Evolutionary conservation across 768 basidiomycete species (phyloP), one percentile per base, ranked within the genome.

Genomic region (Mycena leptocephala): DNA sequence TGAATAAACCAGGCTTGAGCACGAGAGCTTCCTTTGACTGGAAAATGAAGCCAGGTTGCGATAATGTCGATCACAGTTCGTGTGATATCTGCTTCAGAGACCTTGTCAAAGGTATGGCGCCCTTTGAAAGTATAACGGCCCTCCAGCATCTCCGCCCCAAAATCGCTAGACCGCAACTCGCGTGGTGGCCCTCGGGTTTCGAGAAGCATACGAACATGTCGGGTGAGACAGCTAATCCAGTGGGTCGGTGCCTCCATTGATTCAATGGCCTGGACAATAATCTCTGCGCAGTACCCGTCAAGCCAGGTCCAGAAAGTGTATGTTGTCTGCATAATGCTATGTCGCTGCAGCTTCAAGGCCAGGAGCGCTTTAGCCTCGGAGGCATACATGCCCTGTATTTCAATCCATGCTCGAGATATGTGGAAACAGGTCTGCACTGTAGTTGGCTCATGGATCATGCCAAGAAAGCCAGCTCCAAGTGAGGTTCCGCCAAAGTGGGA

Each of bases 241-340:
- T 59, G 2, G 3, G 30, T 8, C 3, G 10, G 3, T 5, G 22
- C 39, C 8, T 24, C 22, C 1, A 3, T 3, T 3, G 39, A 13
- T 0, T 26, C 18, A 2, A 70, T n/a, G 1, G 69, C 43, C 0
- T 24, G 14, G 9, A 24, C 8, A 13, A 70, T 70, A 5, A 26
- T 18, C 14, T 48, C 7, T 0, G 16, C 32, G 26, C 69, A 70
- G 13, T n/a, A 61, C 13, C 56, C 56, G 24, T 70, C 69, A 0
- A 70, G 58, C 69, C 58, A 70, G 1, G 56, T 59, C 69, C 69
- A 70, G 24, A 70, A 46, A 1, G 32, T 26, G 18, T 35, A 70
- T 0, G 69, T 61, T 9, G 43, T 70, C 30, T 70, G 58, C 69
- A 70, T 70, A 5, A 70, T 61, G 58, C 58, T 61, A 3, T 59